Percentiles rank a stretch among this genome's conserved stretches.
Evolutionary conservation across 768 basidiomycete genomes (phyloP).

Genomic region (Kwoniella shandongensis): DNA sequence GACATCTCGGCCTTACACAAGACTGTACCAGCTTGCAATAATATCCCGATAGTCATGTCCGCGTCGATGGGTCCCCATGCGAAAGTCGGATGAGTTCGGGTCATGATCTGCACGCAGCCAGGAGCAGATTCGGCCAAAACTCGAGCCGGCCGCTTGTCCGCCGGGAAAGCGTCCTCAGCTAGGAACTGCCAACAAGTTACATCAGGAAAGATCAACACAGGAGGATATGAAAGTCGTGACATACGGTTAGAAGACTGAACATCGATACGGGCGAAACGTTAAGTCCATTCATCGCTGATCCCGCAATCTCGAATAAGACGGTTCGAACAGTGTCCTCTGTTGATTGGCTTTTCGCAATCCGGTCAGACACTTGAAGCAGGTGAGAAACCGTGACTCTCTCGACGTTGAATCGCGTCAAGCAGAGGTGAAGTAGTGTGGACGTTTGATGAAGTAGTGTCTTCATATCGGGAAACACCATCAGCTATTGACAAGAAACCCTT

Average conservation of each 20-base stretch:
- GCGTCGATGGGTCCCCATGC: constrained; percentile 6
- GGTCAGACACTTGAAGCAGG: constrained; percentile 17
- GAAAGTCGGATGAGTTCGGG: constrained; percentile 25
- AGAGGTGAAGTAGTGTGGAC: constrained; percentile 34
- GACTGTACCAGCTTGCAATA: constrained; percentile 17
- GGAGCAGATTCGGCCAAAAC: constrained; percentile 19
- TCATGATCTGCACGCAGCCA: constrained; percentile 28
- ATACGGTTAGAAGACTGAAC: constrained; percentile 22
- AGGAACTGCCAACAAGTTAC: constrained; percentile 16
- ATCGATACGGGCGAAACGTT: constrained; percentile 24
- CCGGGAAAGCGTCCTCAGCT: constrained; percentile 9
- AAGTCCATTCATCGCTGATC: constrained; percentile 23
- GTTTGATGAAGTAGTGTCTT: constrained; percentile 32
- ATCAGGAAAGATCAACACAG: not conserved
- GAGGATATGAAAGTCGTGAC: not conserved
- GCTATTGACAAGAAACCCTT: no score
- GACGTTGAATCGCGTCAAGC: constrained; percentile 32
- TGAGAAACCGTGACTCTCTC: not conserved
- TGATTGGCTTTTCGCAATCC: constrained; percentile 3
- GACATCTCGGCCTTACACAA: constrained; percentile 27
- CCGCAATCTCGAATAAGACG: constrained; percentile 27
- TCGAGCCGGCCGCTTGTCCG: constrained; percentile 5
- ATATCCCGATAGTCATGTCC: constrained; percentile 9
- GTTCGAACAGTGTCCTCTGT: constrained; percentile 29
- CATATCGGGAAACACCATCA: no score